Evolutionary conservation across 305 asterid species (phyloP).

Genomic region (Rubia peregrina): DNA sequence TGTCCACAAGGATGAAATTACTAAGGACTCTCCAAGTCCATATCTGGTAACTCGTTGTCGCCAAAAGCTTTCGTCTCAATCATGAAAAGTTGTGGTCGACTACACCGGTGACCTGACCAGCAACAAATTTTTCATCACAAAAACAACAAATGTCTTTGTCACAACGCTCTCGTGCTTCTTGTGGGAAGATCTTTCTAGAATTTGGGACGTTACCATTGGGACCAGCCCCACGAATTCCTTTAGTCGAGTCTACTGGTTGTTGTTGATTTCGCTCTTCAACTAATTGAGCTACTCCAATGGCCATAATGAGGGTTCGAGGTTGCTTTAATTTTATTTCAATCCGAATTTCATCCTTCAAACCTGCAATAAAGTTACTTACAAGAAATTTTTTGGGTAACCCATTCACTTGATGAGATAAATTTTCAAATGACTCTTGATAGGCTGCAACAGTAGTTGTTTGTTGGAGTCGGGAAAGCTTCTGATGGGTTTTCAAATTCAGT

Average conservation of each 20-base stretch:
- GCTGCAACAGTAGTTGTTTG: neutral
- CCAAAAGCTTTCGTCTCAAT: too few species aligned
- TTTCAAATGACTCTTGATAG: neutral
- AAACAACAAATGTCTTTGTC: neutral
- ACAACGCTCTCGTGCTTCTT: neutral
- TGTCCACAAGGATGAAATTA: too few species aligned
- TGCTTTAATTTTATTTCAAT: neutral
- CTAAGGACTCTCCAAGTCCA: too few species aligned
- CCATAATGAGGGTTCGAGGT: neutral
- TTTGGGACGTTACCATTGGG: too few species aligned
- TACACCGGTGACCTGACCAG: too few species aligned
- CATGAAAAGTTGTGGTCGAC: too few species aligned
- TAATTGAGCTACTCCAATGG: neutral
- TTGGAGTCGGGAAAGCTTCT: neutral
- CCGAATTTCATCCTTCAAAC: neutral
- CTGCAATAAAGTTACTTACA: neutral
- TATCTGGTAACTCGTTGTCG: too few species aligned
- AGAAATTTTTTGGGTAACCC: neutral
- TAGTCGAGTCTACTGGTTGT: neutral
- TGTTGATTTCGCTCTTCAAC: neutral
- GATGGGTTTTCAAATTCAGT: neutral
- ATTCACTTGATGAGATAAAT: neutral
- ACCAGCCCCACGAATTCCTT: too few species aligned
- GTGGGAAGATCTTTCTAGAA: neutral
- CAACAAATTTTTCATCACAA: neutral